Evolutionary conservation across 139 green algal species (phyloP).

Genomic region (Ettlia oleoabundans): DNA sequence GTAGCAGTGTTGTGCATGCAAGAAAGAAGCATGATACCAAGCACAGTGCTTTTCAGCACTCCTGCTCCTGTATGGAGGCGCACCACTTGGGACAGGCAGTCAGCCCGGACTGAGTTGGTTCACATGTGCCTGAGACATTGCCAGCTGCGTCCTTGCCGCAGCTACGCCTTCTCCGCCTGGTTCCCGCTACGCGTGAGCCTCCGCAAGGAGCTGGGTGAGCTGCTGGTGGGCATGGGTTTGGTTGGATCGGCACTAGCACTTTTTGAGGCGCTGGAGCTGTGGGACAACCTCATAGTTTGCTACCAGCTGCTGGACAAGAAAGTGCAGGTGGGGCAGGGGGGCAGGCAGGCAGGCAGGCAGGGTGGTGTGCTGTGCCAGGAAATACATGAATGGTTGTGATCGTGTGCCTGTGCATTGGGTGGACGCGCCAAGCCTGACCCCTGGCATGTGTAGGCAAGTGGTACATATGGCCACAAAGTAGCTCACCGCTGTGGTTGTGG

Average conservation of each 20-base stretch:
- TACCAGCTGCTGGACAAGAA: constrained; percentile 89
- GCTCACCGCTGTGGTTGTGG: too few relatives aligned
- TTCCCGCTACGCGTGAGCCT: constrained; percentile 65
- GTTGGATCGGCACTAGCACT: constrained; percentile 77
- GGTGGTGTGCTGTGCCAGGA: constrained; percentile 30
- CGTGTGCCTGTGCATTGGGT: too few relatives aligned
- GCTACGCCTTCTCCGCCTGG: constrained; percentile 57
- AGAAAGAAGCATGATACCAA: too few relatives aligned
- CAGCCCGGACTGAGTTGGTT: too few relatives aligned
- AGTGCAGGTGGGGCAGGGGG: constrained; percentile 38
- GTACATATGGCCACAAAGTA: too few relatives aligned
- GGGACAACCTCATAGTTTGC: constrained; percentile 90
- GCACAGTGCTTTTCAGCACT: not conserved
- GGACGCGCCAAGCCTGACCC: too few relatives aligned
- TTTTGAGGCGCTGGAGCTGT: constrained; percentile 90
- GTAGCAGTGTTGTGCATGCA: too few relatives aligned
- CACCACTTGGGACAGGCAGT: not conserved
- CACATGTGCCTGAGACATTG: too few relatives aligned
- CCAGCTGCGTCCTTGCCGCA: not conserved
- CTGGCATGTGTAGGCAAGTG: too few relatives aligned
- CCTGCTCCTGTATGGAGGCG: not conserved
- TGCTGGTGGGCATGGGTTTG: constrained; percentile 81
- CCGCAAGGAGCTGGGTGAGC: constrained; percentile 83
- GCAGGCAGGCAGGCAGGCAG: not conserved
- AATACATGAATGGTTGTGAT: too few relatives aligned